Evolutionary conservation across 257 asterid species (phyloP).

Genomic region (Lavandula angustifolia): DNA sequence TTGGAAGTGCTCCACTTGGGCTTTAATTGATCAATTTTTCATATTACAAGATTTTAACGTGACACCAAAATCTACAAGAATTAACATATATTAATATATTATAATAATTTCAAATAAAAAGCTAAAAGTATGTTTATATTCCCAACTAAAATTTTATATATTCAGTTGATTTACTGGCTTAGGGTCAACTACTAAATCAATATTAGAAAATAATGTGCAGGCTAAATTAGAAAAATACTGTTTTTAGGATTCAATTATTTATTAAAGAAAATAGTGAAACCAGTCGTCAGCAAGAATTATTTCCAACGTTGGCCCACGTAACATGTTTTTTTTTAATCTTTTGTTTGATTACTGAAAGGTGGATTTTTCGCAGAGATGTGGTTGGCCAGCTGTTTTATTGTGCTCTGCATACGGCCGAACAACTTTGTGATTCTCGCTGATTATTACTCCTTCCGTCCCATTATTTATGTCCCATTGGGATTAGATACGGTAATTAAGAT

Average conservation of each 20-base stretch:
- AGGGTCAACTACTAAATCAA: no score
- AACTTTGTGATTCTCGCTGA: no score
- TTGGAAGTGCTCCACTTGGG: slow-evolving; percentile 7
- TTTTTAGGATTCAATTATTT: not conserved
- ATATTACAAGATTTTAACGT: not conserved
- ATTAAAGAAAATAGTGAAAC: not conserved
- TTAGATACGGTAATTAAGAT: no score
- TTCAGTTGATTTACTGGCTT: no score
- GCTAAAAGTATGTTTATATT: not conserved
- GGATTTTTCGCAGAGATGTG: not conserved
- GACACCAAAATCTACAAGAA: not conserved
- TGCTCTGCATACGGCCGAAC: no score
- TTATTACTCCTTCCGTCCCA: no score
- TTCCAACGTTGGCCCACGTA: slow-evolving; percentile 5
- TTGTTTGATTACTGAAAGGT: no score
- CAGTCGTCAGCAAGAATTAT: slow-evolving; percentile 4
- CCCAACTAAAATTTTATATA: no score
- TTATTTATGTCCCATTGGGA: no score
- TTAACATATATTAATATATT: not conserved
- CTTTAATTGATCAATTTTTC: not conserved
- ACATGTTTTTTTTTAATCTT: not conserved
- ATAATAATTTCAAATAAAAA: not conserved
- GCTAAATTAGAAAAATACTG: not conserved
- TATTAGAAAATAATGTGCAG: no score
- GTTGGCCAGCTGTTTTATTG: not conserved